Conservation (phyloP, 768 basidiomycete genomes). For the Serpula lacrymans region DNA sequence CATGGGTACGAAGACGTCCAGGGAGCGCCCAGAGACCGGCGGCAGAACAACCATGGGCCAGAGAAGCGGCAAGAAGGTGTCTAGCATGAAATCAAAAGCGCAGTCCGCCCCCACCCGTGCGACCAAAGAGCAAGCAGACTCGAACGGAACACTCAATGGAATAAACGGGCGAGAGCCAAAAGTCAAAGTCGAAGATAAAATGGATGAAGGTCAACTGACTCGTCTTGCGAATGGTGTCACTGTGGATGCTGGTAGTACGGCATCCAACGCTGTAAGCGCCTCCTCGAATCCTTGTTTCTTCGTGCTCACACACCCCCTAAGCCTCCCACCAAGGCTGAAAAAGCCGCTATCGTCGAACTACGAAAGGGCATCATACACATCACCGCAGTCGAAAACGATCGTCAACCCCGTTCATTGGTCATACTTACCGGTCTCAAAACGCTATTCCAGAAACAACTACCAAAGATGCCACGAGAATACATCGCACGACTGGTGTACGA, state of each 20-base stretch:
- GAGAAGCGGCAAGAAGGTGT: slow-evolving; percentile 52
- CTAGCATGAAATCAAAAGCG: slow-evolving; percentile 58
- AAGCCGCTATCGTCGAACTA: slow-evolving; percentile 77
- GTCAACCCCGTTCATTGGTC: slow-evolving; percentile 68
- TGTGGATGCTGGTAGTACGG: slow-evolving; percentile 55
- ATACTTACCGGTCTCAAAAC: slow-evolving; percentile 95
- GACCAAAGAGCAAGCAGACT: slow-evolving; percentile 36
- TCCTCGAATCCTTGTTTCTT: slow-evolving; percentile 2
- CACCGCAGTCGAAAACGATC: slow-evolving; percentile 81
- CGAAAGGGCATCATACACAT: slow-evolving; percentile 81
- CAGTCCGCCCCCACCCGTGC: slow-evolving; percentile 49
- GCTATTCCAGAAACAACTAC: slow-evolving; percentile 94
- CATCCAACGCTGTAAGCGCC: slow-evolving; percentile 46
- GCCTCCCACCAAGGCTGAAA: slow-evolving; percentile 62
- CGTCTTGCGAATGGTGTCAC: slow-evolving; percentile 80
- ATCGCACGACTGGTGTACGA: slow-evolving; percentile 96
- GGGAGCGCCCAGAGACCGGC: slow-evolving; percentile 29
- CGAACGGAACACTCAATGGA: slow-evolving; percentile 41
- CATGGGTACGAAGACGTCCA: slow-evolving; percentile 26
- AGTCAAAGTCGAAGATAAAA: slow-evolving; percentile 73
- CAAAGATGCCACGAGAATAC: slow-evolving; percentile 99
- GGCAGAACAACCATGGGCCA: slow-evolving; percentile 30
- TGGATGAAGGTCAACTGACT: slow-evolving; percentile 74
- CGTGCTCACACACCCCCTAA: slow-evolving; percentile 23
- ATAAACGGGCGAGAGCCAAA: slow-evolving; percentile 44